A percentile compares a stretch with the other conserved stretches of the same genome.
These are phyloP conservation scores for Scytalidium sp. DNA, from an alignment of 2,329 filamentous ascomycete species.

Conservation along the genomic window DNA sequence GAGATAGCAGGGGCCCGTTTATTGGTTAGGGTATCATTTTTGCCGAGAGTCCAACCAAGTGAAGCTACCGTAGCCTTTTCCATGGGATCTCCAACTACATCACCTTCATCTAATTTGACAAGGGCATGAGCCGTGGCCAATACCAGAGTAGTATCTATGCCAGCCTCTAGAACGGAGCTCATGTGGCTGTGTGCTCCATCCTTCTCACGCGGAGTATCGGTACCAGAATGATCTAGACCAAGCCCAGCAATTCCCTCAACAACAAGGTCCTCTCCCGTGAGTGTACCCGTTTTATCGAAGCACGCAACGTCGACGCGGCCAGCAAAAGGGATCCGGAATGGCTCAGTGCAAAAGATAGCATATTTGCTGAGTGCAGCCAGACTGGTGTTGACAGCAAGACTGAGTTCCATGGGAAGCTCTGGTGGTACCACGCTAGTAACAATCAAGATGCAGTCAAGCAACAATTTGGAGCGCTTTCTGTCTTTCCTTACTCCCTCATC, in stretches of 20 bases:
- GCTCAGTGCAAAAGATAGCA: slow-evolving; percentile 98
- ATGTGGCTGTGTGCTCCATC: slow-evolving; percentile 84
- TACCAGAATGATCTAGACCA: slow-evolving; percentile 65
- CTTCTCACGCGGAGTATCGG: slow-evolving; percentile 62
- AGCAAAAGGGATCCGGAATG: slow-evolving; percentile 95
- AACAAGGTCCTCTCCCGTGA: slow-evolving; percentile 94
- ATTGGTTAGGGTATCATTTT: slow-evolving; percentile 78
- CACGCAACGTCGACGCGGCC: slow-evolving; percentile 94
- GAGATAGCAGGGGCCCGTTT: slow-evolving; percentile 51
- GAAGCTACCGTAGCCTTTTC: slow-evolving; percentile 91
- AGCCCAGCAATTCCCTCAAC: slow-evolving; percentile 96
- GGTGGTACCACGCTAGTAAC: slow-evolving; percentile 98
- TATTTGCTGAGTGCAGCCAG: slow-evolving; percentile 90
- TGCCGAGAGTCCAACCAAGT: slow-evolving; percentile 89
- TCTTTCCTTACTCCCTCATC: slow-evolving; percentile 91
- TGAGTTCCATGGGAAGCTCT: slow-evolving; percentile 96
- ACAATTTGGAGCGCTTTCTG: slow-evolving; percentile 93
- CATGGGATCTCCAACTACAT: slow-evolving; percentile 98
- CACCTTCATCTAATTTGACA: slow-evolving; percentile 94
- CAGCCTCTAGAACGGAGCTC: slow-evolving; percentile 65
- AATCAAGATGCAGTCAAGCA: slow-evolving; percentile 96
- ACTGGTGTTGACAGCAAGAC: slow-evolving; percentile 95
- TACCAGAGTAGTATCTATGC: slow-evolving; percentile 83
- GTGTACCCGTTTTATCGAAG: slow-evolving; percentile 97
- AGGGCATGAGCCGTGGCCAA: slow-evolving; percentile 93